A percentile compares a stretch with the other conserved stretches of the same genome.
Conservation (phyloP, 176 grass and related monocot genomes). For the Echinochloa phyllopogon region DNA sequence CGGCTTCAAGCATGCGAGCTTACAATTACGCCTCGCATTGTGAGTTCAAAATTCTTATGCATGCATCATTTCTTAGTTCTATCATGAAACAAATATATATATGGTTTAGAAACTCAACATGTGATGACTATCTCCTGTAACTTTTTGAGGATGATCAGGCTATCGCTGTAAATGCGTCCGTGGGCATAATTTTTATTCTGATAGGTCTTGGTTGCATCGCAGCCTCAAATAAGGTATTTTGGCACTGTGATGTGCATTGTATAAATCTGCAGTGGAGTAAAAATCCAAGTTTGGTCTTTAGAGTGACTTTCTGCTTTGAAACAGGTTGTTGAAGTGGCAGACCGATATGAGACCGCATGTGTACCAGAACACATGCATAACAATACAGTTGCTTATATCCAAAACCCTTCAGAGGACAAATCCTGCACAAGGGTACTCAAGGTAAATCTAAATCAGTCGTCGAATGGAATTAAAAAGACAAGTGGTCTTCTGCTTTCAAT, state of each 20-base stretch:
- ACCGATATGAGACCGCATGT: slow-evolving; percentile 61
- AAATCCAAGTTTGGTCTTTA: neutral
- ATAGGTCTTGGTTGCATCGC: slow-evolving; percentile 44
- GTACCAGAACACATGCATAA: slow-evolving; percentile 51
- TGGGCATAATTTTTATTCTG: slow-evolving; percentile 43
- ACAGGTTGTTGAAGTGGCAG: slow-evolving; percentile 64
- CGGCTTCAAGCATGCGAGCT: slow-evolving; percentile 36
- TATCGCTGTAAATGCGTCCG: slow-evolving; percentile 29
- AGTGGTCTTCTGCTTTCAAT: neutral
- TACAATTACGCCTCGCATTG: slow-evolving; percentile 21
- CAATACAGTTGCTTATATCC: slow-evolving; percentile 65
- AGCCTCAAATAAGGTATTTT: slow-evolving; percentile 45
- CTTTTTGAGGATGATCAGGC: slow-evolving; percentile 35
- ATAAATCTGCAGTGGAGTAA: neutral
- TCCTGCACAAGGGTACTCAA: slow-evolving; percentile 52
- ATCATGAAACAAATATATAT: neutral
- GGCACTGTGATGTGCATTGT: neutral
- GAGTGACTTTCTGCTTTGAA: neutral
- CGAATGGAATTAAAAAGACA: neutral
- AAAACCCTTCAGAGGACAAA: slow-evolving; percentile 49
- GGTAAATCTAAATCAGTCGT: slow-evolving; percentile 36
- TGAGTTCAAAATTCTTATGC: neutral
- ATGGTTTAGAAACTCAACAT: neutral
- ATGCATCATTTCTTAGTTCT: neutral
- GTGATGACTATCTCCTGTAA: slow-evolving; percentile 6